These are phyloP conservation scores for Melanomma pulvis-pyrius DNA, from an alignment of 495 filamentous ascomycete genomes.

Conservation along the genomic window DNA sequence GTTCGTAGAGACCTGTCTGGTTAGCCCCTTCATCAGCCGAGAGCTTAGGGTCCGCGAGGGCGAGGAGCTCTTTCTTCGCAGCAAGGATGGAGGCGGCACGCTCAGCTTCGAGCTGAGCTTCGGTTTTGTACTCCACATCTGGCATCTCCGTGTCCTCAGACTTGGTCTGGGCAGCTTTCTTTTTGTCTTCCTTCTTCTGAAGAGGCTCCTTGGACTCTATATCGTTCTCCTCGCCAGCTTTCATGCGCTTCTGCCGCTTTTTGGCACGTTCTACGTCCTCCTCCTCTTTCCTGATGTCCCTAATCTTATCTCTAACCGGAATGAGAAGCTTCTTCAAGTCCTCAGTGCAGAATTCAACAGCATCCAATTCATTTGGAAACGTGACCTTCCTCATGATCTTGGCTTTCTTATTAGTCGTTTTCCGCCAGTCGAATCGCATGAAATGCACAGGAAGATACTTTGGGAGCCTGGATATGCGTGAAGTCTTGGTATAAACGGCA, in stretches of 20 bases:
- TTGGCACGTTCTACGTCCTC: conserved; percentile 83
- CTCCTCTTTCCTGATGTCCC: conserved; percentile 93
- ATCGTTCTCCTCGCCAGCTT: conserved; percentile 58
- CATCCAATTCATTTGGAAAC: conserved; percentile 90
- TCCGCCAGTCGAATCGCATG: conserved; percentile 97
- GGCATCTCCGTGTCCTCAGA: conserved; percentile 72
- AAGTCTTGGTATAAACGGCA: conserved; percentile 84
- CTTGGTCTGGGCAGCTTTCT: conserved; percentile 51
- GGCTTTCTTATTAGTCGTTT: conserved; percentile 91
- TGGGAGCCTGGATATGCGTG: conserved; percentile 82
- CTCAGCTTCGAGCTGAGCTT: conserved; percentile 88
- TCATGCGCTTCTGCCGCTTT: conserved; percentile 81
- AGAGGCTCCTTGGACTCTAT: conserved; percentile 50
- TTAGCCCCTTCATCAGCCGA: conserved; percentile 80
- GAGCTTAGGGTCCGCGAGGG: conserved; percentile 70
- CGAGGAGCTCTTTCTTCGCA: conserved; percentile 82
- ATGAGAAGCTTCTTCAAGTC: conserved; percentile 79
- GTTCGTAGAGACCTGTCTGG: conserved; percentile 89
- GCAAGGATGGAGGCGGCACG: conserved; percentile 68
- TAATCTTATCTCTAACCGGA: conserved; percentile 90
- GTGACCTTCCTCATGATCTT: conserved; percentile 99
- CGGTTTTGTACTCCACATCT: conserved; percentile 81
- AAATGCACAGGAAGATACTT: conserved; percentile 97
- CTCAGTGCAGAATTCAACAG: conserved; percentile 93
- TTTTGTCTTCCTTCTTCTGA: conserved; percentile 54